phyloP scores from a whole-genome alignment of 192 early-diverging fungal genomes.

The Chytriomyces confervae region DNA sequence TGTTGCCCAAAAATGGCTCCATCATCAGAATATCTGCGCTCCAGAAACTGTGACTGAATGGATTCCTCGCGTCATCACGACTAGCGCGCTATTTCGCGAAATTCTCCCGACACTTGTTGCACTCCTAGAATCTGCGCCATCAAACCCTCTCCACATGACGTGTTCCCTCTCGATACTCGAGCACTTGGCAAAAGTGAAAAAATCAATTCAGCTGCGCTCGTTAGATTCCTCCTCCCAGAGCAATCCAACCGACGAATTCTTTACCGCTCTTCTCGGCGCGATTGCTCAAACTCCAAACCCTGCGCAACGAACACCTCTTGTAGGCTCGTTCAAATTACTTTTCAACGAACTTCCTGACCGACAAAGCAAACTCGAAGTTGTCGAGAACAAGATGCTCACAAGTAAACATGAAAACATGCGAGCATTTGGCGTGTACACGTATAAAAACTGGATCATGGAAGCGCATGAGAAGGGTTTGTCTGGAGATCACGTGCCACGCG shows the following conservation, averaged over 20 bases:
- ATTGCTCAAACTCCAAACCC: too few species aligned
- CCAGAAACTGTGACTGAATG: constrained; percentile 3
- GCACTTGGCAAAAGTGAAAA: not conserved
- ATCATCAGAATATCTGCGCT: not conserved
- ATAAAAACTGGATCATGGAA: constrained; percentile 20
- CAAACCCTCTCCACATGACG: not conserved
- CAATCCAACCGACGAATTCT: too few species aligned
- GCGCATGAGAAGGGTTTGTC: not conserved
- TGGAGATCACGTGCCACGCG: not conserved
- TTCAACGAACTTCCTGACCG: too few species aligned
- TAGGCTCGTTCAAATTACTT: too few species aligned
- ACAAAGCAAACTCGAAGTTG: too few species aligned
- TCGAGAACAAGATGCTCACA: not conserved
- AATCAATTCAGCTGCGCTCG: too few species aligned
- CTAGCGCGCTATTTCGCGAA: not conserved
- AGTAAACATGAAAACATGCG: constrained; percentile 3
- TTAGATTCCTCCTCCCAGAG: too few species aligned
- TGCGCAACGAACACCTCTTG: too few species aligned
- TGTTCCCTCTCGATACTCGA: not conserved
- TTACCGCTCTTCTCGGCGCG: too few species aligned
- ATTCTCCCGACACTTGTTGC: not conserved
- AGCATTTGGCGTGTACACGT: constrained; percentile 9
- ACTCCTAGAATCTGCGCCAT: not conserved
- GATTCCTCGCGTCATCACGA: not conserved
- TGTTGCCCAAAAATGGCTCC: not conserved